Conservation (phyloP, 2,329 filamentous ascomycete species). For the Talaromyces sp. region DNA sequence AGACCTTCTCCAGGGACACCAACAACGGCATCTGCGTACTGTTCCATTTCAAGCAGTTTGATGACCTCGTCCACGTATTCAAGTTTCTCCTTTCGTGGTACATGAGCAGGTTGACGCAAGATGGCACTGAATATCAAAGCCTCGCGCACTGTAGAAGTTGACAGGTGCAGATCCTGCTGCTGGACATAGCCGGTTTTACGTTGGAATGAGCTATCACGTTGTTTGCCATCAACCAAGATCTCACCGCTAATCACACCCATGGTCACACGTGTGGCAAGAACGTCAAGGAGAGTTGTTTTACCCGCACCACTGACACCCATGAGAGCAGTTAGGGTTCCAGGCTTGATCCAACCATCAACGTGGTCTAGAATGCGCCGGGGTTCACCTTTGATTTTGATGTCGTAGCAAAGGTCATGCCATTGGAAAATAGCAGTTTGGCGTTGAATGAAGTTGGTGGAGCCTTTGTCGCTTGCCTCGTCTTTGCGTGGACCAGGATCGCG, state of each 20-base stretch:
- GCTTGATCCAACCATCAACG: slow-evolving; percentile 90
- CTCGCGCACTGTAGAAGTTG: slow-evolving; percentile 81
- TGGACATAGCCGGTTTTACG: slow-evolving; percentile 89
- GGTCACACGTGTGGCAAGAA: slow-evolving; percentile 75
- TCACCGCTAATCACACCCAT: slow-evolving; percentile 86
- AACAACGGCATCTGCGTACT: slow-evolving; percentile 84
- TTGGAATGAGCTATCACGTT: slow-evolving; percentile 76
- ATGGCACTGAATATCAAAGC: slow-evolving; percentile 80
- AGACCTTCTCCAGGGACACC: slow-evolving; percentile 80
- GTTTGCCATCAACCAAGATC: slow-evolving; percentile 73
- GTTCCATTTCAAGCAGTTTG: slow-evolving; percentile 80
- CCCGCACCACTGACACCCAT: slow-evolving; percentile 92
- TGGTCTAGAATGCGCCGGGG: slow-evolving; percentile 71
- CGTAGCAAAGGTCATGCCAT: slow-evolving; percentile 79
- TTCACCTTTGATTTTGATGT: slow-evolving; percentile 73
- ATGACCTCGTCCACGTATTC: slow-evolving; percentile 88
- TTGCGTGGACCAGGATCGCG: slow-evolving; percentile 18
- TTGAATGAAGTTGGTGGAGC: slow-evolving; percentile 41
- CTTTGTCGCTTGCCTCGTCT: slow-evolving; percentile 25
- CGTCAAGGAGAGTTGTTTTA: slow-evolving; percentile 85
- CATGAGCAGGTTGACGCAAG: slow-evolving; percentile 71
- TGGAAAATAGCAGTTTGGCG: slow-evolving; percentile 74
- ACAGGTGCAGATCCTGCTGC: slow-evolving; percentile 83
- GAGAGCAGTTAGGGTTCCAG: slow-evolving; percentile 78
- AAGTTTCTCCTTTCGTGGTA: slow-evolving; percentile 70